Evolutionary conservation across 768 basidiomycete genomes (phyloP), one percentile per base, ranked within the genome.

Genomic region (Leccinum subgranulosum): DNA sequence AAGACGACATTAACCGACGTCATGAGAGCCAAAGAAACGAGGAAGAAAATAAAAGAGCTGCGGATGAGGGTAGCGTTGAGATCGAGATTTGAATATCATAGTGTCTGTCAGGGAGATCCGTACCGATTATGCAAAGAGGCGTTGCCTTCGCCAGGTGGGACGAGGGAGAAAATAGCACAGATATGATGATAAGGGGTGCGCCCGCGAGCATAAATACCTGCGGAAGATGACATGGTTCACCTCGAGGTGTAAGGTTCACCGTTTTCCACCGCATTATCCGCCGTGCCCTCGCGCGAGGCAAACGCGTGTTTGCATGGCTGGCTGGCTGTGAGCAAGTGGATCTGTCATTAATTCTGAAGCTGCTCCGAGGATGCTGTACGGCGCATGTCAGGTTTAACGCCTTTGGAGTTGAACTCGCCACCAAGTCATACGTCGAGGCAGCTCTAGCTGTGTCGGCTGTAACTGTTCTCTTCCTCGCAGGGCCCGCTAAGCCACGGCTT

Each of bases 1-100:
- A 80, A 45, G 48, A 79, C 67, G 43, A 79, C 63, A 50, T 79
- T 79, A 39, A 66, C 53, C 1, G 64, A 63, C 8, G 55, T 17
- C 66, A 67, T 62, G 56, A 43, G 12, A 51, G 36, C 17, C 36
- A 29, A 31, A 55, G 49, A 43, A 12, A 43, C 5, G 19, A 43
- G 11, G n/a, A 11, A 41, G 11, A 19, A 19, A 43, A 3, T 19
- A 12, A 39, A 36, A n/a, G 43, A 21, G n/a, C 60, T 62, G 31
- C 12, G 17, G 36, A 1, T 29, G 34, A 15, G 5, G 34, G 29
- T 23, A 3, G 8, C 3, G 9, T n/a, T 28, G 21, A 33, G n/a
- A 53, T 55, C 53, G 45, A 56, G 23, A 57, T 55, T 17, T 6
- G 11, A 23, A 48, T n/a, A 39, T 39, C 17, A 36, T 36, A 17